Percentiles rank a stretch among this genome's conserved stretches.
Conservation (phyloP, 1,284 basidiomycete genomes). For the Leccinum pachyderme region DNA sequence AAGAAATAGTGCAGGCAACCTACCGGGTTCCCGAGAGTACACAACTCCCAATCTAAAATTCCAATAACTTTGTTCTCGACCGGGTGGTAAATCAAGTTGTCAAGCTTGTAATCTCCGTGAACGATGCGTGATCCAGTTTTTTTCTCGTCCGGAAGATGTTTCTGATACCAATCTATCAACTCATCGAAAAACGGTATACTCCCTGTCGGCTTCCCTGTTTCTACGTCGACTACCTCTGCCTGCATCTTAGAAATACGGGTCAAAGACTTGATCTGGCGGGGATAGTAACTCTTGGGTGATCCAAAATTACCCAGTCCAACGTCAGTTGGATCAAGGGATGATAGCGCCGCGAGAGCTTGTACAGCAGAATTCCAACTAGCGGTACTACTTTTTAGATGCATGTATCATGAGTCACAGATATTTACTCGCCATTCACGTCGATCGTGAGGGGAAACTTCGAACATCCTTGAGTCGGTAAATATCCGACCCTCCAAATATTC, state of each 20-base stretch:
- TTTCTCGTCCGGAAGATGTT: constrained; percentile 71
- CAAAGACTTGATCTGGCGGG: constrained; percentile 88
- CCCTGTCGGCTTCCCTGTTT: constrained; percentile 59
- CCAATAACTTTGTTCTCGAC: constrained; percentile 91
- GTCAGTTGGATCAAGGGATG: constrained; percentile 63
- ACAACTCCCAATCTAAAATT: constrained; percentile 95
- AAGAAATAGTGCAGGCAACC: constrained; percentile 19
- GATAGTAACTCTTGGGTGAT: constrained; percentile 80
- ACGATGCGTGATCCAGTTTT: constrained; percentile 77
- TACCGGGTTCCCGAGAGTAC: constrained; percentile 86
- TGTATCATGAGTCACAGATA: not conserved
- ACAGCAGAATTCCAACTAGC: constrained; percentile 28
- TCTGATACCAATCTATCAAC: constrained; percentile 75
- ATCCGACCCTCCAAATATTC: constrained; percentile 91
- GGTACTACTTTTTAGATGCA: not conserved
- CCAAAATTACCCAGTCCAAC: constrained; percentile 81
- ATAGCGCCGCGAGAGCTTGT: constrained; percentile 44
- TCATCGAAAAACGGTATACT: constrained; percentile 72
- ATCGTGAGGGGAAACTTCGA: constrained; percentile 60
- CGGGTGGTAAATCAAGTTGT: constrained; percentile 94
- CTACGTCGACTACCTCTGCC: constrained; percentile 61
- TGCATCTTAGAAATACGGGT: constrained; percentile 74
- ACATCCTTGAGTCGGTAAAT: constrained; percentile 84
- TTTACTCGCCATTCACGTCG: constrained; percentile 63
- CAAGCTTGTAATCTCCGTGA: constrained; percentile 96